Conservation (phyloP, 306 rosid species). For the Lathyrus aphaca region DNA sequence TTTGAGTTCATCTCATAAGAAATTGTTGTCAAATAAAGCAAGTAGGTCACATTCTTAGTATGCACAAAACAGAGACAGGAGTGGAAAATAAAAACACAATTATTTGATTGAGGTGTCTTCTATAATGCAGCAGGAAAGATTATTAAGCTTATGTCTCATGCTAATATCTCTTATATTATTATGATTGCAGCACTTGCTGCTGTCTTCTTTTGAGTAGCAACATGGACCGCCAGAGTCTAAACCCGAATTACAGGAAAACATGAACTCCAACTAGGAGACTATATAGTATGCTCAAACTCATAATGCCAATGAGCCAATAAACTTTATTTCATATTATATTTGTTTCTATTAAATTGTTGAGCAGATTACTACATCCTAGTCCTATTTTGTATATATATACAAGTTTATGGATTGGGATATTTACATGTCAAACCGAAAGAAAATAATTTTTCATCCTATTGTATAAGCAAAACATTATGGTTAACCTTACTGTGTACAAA, state of each 20-base stretch:
- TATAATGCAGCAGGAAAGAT: not conserved
- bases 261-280: not conserved
- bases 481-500: constrained; percentile 44
- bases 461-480: constrained; percentile 39
- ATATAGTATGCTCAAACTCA: not conserved
- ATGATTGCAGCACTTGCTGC: not conserved
- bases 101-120: no score
- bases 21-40: not conserved
- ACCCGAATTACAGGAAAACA: not conserved
- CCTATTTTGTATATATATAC: constrained; percentile 10
- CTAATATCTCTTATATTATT: no score
- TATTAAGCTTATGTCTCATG: no score
- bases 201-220: constrained; percentile 3
- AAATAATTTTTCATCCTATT: constrained; percentile 16
- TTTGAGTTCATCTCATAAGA: not conserved
- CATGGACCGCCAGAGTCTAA: not conserved
- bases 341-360: constrained; percentile 10
- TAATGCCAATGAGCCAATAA: constrained; percentile 23
- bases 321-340: not conserved
- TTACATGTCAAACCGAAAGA: constrained; percentile 14
- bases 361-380: not conserved
- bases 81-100: no score
- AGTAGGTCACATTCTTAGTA: not conserved
- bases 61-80: no score
- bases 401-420: not conserved